These are phyloP conservation scores for Globisporangium okanoganense DNA, from an alignment of 352 stramenopile species.

Conservation along the genomic window DNA sequence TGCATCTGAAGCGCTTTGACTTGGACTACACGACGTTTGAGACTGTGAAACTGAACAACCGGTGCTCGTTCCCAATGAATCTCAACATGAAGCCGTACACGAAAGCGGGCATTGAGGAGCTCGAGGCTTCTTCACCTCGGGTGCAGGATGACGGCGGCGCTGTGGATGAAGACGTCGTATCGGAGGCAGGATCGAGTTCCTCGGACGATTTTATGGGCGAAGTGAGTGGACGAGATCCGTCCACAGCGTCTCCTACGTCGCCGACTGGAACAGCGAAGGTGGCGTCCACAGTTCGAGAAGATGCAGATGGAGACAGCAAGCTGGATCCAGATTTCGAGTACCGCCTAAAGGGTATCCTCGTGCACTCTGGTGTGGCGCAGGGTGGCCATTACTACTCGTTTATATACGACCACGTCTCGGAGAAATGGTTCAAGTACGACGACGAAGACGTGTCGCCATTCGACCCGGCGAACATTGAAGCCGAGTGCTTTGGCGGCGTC, in stretches of 20 bases:
- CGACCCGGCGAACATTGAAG: constrained; percentile 94
- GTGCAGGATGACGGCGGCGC: constrained; percentile 25
- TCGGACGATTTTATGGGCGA: constrained; percentile 66
- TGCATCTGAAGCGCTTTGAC: constrained; percentile 99
- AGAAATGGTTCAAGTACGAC: constrained; percentile 99
- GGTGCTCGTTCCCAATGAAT: constrained; percentile 96
- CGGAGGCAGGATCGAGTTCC: constrained; percentile 42
- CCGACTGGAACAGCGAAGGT: constrained; percentile 21
- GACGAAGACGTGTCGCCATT: constrained; percentile 99
- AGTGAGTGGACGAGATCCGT: constrained; percentile 29
- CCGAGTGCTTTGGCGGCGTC: constrained; percentile 98
- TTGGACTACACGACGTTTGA: constrained; percentile 99
- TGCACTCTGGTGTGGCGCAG: constrained; percentile 98
- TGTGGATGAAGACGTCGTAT: constrained; percentile 50
- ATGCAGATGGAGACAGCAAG: constrained; percentile 22
- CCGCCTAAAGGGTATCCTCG: constrained; percentile 95
- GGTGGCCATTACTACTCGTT: constrained; percentile 99
- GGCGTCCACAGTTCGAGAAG: constrained; percentile 16
- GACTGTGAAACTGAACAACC: constrained; percentile 99
- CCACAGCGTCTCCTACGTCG: constrained; percentile 18
- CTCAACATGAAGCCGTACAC: constrained; percentile 99
- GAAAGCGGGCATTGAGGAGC: constrained; percentile 94
- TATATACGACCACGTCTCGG: constrained; percentile 84
- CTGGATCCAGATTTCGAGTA: constrained; percentile 95
- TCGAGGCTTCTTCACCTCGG: constrained; percentile 48